Conservation (phyloP, 306 rosid species). For the Lathyrus sativus region DNA sequence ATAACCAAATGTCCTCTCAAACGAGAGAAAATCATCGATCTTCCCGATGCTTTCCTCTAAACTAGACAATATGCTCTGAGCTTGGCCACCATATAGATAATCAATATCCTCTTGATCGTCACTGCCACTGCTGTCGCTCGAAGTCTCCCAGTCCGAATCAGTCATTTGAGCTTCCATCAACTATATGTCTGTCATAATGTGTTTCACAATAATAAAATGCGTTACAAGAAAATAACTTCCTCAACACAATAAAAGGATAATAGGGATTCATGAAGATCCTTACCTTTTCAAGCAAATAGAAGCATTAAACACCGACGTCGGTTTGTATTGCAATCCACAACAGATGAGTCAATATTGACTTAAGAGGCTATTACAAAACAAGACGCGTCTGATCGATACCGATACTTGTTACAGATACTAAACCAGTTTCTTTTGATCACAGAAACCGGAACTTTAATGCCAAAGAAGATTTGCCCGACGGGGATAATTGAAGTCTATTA, state of each 20-base stretch:
- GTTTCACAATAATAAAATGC: slow-evolving; percentile 2
- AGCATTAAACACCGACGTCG: slow-evolving; percentile 34
- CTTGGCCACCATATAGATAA: slow-evolving; percentile 68
- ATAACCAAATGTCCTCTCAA: slow-evolving; percentile 73
- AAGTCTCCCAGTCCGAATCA: slow-evolving; percentile 85
- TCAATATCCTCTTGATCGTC: slow-evolving; percentile 83
- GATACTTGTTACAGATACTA: slow-evolving; percentile 44
- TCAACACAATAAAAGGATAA: no score
- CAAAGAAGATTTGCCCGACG: slow-evolving; percentile 71
- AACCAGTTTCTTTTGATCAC: slow-evolving; percentile 45
- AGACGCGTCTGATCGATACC: slow-evolving; percentile 43
- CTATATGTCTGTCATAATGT: slow-evolving; percentile 53
- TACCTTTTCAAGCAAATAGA: slow-evolving; percentile 53
- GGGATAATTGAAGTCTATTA: slow-evolving; percentile 48
- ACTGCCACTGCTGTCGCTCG: slow-evolving; percentile 73
- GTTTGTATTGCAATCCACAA: slow-evolving; percentile 34
- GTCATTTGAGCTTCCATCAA: slow-evolving; percentile 60
- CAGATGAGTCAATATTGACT: slow-evolving; percentile 33
- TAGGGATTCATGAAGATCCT: slow-evolving; percentile 31
- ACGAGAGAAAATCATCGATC: slow-evolving; percentile 89
- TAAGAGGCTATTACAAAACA: slow-evolving; percentile 33
- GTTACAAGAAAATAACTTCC: slow-evolving; percentile 29
- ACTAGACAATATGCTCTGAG: slow-evolving; percentile 82
- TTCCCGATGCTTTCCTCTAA: slow-evolving; percentile 87
- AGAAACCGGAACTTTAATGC: slow-evolving; percentile 56